Conservation (phyloP, 1,284 basidiomycete species). For the Ceratobasidium sp. region DNA sequence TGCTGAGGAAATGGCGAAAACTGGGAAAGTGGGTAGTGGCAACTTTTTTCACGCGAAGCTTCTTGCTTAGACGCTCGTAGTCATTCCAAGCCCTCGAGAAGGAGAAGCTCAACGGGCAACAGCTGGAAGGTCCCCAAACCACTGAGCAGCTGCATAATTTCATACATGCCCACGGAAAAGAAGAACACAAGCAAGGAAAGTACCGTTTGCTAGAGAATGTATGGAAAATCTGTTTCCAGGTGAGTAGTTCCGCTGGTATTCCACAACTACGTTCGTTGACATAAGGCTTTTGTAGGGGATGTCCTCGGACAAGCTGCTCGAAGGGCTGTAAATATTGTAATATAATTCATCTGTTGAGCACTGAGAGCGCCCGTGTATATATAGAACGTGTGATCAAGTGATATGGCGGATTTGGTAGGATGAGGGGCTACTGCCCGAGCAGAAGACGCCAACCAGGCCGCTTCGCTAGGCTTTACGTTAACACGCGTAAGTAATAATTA, state of each 20-base stretch:
- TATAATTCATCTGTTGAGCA: not conserved
- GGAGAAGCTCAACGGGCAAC: conserved; percentile 63
- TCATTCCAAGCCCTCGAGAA: conserved; percentile 60
- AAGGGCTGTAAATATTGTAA: conserved; percentile 1
- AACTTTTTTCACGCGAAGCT: too few species aligned
- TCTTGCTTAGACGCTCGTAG: conserved; percentile 45
- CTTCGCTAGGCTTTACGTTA: not conserved
- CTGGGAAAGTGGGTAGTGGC: conserved; percentile 51
- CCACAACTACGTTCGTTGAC: too few species aligned
- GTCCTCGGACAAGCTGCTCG: conserved; percentile 7
- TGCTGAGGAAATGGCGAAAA: conserved; percentile 57
- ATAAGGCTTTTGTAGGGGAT: not conserved
- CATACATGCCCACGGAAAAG: conserved; percentile 53
- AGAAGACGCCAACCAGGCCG: not conserved
- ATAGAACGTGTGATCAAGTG: not conserved
- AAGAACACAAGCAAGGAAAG: conserved; percentile 44
- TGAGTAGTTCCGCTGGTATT: conserved; percentile 1
- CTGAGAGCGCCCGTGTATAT: not conserved
- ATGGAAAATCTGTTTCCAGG: conserved; percentile 55
- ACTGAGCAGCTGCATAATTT: conserved; percentile 60
- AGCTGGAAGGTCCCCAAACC: conserved; percentile 60
- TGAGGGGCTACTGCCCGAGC: not conserved
- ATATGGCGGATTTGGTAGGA: not conserved
- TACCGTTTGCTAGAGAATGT: conserved; percentile 64
- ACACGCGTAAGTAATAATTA: not conserved